Evolutionary conservation across 768 basidiomycete species (phyloP), one percentile per base, ranked within the genome.

Genomic region (Tricholoma bakamatsutake): DNA sequence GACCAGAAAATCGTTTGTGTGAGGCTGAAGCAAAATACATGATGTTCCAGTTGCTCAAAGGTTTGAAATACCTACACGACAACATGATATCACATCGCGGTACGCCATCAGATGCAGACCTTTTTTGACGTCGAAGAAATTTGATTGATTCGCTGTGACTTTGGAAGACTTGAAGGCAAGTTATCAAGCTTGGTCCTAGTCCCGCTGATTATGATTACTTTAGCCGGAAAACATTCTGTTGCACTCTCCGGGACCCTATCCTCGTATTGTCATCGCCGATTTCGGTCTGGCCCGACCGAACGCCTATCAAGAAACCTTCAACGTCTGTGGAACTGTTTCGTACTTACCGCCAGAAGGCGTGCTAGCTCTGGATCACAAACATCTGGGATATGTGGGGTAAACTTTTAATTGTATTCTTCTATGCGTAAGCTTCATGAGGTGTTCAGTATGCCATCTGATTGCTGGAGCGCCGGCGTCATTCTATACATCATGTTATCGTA

Each of bases 311-410:
- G 85, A 87, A 64, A 93, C 91, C 0, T 75, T 90, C 63, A 90
- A 90, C 60, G 90, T 90, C 42, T 91, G 87, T 57, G 91, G 91
- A n/a, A 93, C 91, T 0, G 82, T 93, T 17, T 85, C 88, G 1
- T 93, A 93, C 68, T 75, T 93, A 13, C 90, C 90, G 7, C 90
- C 90, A 0, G 91, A 93, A 69, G 91, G 89, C 10, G 81, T 93
- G 35, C 75, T 88, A 9, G 90, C 90, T 6, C 71, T 93, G 40
- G 87, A 91, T 61, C 76, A 87, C 60, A 85, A 85, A 61, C 76
- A 88, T 56, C 69, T 88, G 42, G 83, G 87, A 50, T 91, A 90
- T 61, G 69, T 77, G 28, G 80, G 80, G 80, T 79, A 63, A 35
- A 28, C 47, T 17, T 37, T 34, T 17, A 18, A 43, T 53, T 31